phyloP scores from a whole-genome alignment of 1,139 yeast genomes.

The Debaryomyces coudertii region DNA sequence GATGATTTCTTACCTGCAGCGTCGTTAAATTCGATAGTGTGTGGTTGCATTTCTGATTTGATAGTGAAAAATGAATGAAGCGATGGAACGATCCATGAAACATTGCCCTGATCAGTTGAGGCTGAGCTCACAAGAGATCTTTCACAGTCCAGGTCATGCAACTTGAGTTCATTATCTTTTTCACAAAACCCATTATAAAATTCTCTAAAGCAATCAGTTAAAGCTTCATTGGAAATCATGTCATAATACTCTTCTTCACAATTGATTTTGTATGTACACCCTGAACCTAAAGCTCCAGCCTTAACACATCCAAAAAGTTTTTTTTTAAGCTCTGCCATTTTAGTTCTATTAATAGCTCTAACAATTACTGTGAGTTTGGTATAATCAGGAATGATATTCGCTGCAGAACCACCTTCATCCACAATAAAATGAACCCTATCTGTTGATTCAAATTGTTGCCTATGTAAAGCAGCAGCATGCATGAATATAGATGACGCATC shows the following conservation, averaged over 20 bases:
- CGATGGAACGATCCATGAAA: slow-evolving; percentile 20
- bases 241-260: slow-evolving; percentile 16
- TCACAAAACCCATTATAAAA: slow-evolving; percentile 12
- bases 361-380: slow-evolving; percentile 15
- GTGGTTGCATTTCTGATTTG: not conserved
- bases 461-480: slow-evolving; percentile 20
- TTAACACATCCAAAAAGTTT: slow-evolving; percentile 18
- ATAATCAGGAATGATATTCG: slow-evolving; percentile 20
- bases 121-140: slow-evolving; percentile 14
- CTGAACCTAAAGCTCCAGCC: slow-evolving; percentile 21
- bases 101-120: slow-evolving; percentile 22
- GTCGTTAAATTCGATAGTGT: not conserved
- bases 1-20: not conserved
- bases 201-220: slow-evolving; percentile 17
- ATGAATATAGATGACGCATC: slow-evolving; percentile 22
- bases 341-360: not conserved
- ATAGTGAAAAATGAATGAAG: slow-evolving; percentile 20
- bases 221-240: slow-evolving; percentile 17
- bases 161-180: not conserved
- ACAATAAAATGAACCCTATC: slow-evolving; percentile 22
- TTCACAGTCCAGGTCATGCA: not conserved
- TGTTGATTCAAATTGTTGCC: slow-evolving; percentile 22
- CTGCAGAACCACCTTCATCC: slow-evolving; percentile 19
- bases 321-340: slow-evolving; percentile 13
- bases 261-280: slow-evolving; percentile 18